Evolutionary conservation across 1,284 basidiomycete species (phyloP), one percentile per base, ranked within the genome.

Genomic region (Ceratobasidium sp.): DNA sequence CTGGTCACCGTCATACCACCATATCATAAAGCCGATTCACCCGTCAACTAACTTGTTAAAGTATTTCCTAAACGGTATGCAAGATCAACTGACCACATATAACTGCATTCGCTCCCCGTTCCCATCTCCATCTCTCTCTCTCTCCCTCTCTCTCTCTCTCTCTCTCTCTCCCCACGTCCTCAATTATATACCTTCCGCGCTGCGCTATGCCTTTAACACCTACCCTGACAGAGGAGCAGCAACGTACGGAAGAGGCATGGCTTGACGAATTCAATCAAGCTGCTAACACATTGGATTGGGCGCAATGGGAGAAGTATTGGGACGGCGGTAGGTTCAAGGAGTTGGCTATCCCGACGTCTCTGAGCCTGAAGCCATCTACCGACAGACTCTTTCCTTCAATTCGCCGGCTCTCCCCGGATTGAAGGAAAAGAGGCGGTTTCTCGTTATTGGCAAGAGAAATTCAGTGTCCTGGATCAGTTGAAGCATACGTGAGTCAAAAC

Each of bases 331-430:
- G 22, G 58, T 22, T 34, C n/a, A n/a, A n/a, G 34, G 17, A 27
- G 42, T 34, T 25, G 32, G 15, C 25, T 43, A 10, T 12, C 27
- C 6, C 8, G 12, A 6, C n/a, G n/a, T 22, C 20, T n/a, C 20
- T 17, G 1, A 17, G 10, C 6, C 29, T 47, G 31, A 25, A n/a
- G 34, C 3, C 8, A 17, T 12, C 2, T 10, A 22, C 15, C 3
- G 13, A 31, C 35, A 60, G 57, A 29, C 38, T 29, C 57, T 13
- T 27, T 60, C 13, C n/a, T 60, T 6, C 57, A 60, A 25, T 60
- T 60, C 17, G n/a, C n/a, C n/a, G 50, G 50, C 17, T 34, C 27
- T 12, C 15, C n/a, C 17, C 34, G 15, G 32, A 45, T 47, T 12
- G 57, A 47, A 15, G 57, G 57, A 10, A 60, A 60, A 27, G 29